Percentiles rank a stretch among this genome's conserved stretches.
Conservation (phyloP, 352 stramenopile species). For the Pythium dissimile region DNA sequence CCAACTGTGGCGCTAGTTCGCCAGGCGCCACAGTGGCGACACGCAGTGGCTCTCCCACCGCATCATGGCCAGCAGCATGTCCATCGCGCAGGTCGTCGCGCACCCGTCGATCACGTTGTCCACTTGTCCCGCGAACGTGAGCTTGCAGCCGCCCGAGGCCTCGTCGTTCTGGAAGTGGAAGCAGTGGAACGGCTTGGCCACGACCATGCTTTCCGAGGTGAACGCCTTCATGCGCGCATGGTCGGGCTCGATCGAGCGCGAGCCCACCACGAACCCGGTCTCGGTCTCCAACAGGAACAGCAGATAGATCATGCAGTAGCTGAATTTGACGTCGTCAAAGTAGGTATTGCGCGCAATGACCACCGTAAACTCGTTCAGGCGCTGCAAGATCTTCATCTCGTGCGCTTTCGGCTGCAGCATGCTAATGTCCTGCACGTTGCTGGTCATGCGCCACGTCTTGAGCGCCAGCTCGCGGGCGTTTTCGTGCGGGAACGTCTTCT, state of each 20-base stretch:
- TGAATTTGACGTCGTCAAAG: conserved; percentile 8
- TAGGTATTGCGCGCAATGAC: conserved; percentile 20
- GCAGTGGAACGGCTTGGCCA: conserved; percentile 21
- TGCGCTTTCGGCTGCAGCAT: conserved; percentile 31
- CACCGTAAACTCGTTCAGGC: conserved; percentile 21
- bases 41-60: conserved; percentile 30
- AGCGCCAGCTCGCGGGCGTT: conserved; percentile 21
- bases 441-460: conserved; percentile 36
- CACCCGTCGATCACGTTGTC: conserved; percentile 3
- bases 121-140: conserved; percentile 19
- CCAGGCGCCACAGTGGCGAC: conserved; percentile 15
- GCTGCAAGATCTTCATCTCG: conserved; percentile 39
- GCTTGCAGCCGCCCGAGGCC: background rate
- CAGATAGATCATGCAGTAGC: conserved; percentile 26
- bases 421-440: conserved; percentile 22
- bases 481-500: conserved; percentile 40
- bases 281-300: conserved; percentile 23
- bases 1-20: background rate
- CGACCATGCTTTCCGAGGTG: conserved; percentile 8
- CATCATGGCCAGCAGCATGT: conserved; percentile 25
- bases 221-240: conserved; percentile 13
- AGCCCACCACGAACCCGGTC: conserved; percentile 21
- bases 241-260: conserved; percentile 19
- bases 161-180: conserved; percentile 17
- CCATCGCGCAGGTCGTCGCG: conserved; percentile 15